phyloP scores from a whole-genome alignment of 225 moss, liverwort and hornwort genomes.

The Sphagnum tenellum region DNA sequence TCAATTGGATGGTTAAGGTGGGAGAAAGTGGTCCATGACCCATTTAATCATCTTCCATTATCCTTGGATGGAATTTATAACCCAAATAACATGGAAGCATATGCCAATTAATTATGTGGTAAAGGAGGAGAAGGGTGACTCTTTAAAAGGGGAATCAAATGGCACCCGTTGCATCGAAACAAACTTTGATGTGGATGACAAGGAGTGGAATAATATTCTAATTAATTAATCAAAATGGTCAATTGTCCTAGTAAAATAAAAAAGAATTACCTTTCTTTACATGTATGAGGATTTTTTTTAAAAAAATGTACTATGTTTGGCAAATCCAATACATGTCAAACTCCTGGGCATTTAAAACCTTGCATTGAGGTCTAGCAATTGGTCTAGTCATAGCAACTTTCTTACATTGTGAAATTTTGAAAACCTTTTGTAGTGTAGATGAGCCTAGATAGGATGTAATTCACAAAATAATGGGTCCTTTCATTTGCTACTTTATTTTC shows the following conservation, averaged over 20 bases:
- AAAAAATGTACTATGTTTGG: too few species aligned
- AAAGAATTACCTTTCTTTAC: background rate
- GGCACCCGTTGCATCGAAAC: slow-evolving; percentile 16
- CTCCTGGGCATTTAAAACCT: too few species aligned
- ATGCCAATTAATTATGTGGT: slow-evolving; percentile 63
- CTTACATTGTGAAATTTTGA: too few species aligned
- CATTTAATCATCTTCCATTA: slow-evolving; percentile 63
- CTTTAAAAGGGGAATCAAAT: slow-evolving; percentile 10
- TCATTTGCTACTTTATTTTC: too few species aligned
- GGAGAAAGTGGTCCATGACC: slow-evolving; percentile 72
- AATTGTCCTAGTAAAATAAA: too few species aligned
- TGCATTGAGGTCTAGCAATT: too few species aligned
- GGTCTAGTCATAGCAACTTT: too few species aligned
- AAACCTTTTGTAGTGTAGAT: too few species aligned
- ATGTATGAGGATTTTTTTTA: slow-evolving; percentile 1
- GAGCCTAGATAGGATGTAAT: too few species aligned
- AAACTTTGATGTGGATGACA: slow-evolving; percentile 16
- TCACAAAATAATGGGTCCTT: too few species aligned
- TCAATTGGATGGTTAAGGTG: slow-evolving; percentile 74
- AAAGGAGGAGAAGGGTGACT: slow-evolving; percentile 24
- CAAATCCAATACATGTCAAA: too few species aligned
- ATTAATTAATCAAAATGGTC: slow-evolving; percentile 48
- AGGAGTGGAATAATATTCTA: slow-evolving; percentile 38
- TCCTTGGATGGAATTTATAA: slow-evolving; percentile 96
- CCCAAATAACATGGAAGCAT: slow-evolving; percentile 97